Evolutionary conservation across 1,284 basidiomycete genomes (phyloP), one percentile per base, ranked within the genome.

Genomic region (Microbotryomycetes sp.): DNA sequence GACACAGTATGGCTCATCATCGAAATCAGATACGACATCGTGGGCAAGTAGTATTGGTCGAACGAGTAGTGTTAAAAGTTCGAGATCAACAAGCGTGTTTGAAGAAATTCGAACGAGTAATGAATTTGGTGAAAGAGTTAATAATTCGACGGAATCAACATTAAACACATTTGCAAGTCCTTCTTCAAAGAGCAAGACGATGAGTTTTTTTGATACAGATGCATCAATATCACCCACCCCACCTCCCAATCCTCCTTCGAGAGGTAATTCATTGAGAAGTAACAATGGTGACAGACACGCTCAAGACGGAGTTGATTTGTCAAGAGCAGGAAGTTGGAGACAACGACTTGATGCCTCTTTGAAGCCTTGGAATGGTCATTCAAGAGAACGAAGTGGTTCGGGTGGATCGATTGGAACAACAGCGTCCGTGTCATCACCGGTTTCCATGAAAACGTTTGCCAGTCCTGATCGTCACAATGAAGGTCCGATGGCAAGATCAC

Each of bases 201-300:
- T 59, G 6, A 61, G 59, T 3, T 68, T 68, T 28, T 68, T 68
- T 49, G 66, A 58, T 15, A 52, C 60, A 36, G 28, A 59, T 54
- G 25, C 51, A 23, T 23, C 52, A 1, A 15, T 54, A 3, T 55
- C 60, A 0, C 51, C 65, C 6, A 54, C 49, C 1, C 66, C 66
- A 3, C 66, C 66, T 19, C 66, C 64, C 6, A 68, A 68, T 22
- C 66, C 66, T 6, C 64, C 64, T 1, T 60, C 57, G 4, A 25
- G 66, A 5, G 56, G 56, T 29, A 59, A 55, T 46, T 66, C 64
- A 23, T 49, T 68, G 30, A 58, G 50, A n/a, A 22, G 47, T 28
- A 5, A 19, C 3, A n/a, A 12, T 42, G 26, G 23, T 23, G 28
- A n/a, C 23, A 14, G 26, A 6, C 4, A 25, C 4, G 3, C 50